phyloP scores from a whole-genome alignment of 768 basidiomycete genomes.

The Mycena epipterygia region DNA sequence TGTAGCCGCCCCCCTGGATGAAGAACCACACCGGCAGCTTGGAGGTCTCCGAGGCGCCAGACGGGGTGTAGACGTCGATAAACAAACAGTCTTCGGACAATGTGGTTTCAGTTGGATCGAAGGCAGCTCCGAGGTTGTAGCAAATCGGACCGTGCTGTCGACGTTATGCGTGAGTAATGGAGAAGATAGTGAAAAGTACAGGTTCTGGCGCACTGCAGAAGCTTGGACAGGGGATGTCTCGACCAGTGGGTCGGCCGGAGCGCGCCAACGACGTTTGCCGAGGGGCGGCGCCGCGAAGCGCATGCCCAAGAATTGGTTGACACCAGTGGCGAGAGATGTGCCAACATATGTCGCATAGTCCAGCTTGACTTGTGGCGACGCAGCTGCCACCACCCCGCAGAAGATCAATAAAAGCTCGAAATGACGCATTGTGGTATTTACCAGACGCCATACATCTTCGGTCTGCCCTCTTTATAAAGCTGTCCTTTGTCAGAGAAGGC shows the following conservation, averaged over 20 bases:
- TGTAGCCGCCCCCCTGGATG: conserved; percentile 30
- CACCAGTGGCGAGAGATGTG: conserved; percentile 21
- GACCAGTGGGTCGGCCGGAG: conserved; percentile 22
- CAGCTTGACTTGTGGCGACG: conserved; percentile 21
- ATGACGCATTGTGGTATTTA: conserved; percentile 19
- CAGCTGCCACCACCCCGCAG: conserved; percentile 10
- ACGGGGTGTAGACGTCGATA: conserved; percentile 27
- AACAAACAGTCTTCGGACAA: conserved; percentile 26
- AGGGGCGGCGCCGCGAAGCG: conserved; percentile 27
- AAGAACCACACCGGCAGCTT: conserved; percentile 29
- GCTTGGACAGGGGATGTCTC: conserved; percentile 22
- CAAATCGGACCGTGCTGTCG: conserved; percentile 26
- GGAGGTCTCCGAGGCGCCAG: conserved; percentile 21
- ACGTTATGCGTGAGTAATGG: conserved; percentile 11
- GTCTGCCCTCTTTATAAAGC: conserved; percentile 20
- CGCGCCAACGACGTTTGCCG: conserved; percentile 22
- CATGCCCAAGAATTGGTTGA: conserved; percentile 25
- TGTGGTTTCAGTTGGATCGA: conserved; percentile 21
- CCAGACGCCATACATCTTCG: conserved; percentile 10
- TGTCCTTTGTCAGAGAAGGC: too few species aligned
- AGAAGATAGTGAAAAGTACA: conserved; percentile 6
- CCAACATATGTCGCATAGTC: conserved; percentile 28
- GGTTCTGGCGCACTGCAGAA: conserved; percentile 16
- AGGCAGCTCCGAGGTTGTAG: conserved; percentile 22
- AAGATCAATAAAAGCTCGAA: conserved; percentile 11